Percentiles rank a stretch among this genome's conserved stretches.
phyloP scores from a whole-genome alignment of 257 asterid genomes.

The Gentiana macrophylla region DNA sequence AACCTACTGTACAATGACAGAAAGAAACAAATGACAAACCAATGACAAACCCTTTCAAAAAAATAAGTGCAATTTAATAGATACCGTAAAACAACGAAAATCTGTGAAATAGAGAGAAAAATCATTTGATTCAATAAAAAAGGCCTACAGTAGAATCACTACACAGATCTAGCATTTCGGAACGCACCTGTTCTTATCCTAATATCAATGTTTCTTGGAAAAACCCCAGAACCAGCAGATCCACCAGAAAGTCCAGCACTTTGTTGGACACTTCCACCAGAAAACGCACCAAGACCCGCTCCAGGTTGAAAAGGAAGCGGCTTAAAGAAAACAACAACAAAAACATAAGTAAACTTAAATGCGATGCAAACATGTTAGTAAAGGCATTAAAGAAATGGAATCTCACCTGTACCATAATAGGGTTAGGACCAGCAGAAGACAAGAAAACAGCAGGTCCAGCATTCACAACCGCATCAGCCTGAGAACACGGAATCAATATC shows the following conservation, averaged over 20 bases:
- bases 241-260: slow-evolving; percentile 46
- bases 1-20: slow-evolving; percentile 28
- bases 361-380: slow-evolving; percentile 5
- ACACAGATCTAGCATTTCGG: not conserved
- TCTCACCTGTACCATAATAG: slow-evolving; percentile 95
- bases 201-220: slow-evolving; percentile 90
- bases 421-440: slow-evolving; percentile 82
- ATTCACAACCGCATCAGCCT: slow-evolving; percentile 91
- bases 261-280: slow-evolving; percentile 52
- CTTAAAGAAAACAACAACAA: slow-evolving; percentile 29
- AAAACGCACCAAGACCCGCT: slow-evolving; percentile 44
- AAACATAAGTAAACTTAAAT: slow-evolving; percentile 10
- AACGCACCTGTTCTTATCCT: slow-evolving; percentile 84
- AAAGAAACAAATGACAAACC: not conserved
- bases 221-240: slow-evolving; percentile 48
- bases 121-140: not conserved
- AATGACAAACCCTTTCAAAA: not conserved
- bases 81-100: not conserved
- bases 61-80: not conserved
- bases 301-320: slow-evolving; percentile 82
- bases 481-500: slow-evolving; percentile 8
- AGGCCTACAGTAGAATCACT: not conserved
- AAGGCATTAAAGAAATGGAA: not conserved
- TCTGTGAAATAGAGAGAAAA: no score
- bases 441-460: slow-evolving; percentile 92